Conservation (phyloP, 139 green algal species). For the Chlorokybus atmophyticus region DNA sequence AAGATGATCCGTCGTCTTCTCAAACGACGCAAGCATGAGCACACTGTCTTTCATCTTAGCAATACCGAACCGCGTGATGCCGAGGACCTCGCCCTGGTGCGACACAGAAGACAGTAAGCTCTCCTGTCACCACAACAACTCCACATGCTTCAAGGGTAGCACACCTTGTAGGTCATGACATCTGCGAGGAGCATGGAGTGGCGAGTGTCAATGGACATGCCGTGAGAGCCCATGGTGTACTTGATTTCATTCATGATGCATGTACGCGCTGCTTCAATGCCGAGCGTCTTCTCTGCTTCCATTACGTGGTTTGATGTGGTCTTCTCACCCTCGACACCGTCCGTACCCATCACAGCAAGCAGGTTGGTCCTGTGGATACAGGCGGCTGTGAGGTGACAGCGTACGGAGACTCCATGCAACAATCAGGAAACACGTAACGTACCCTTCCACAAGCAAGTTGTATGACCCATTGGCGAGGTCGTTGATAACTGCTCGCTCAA, state of each 20-base stretch:
- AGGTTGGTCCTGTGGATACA: constrained; percentile 36
- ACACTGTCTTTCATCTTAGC: constrained; percentile 99
- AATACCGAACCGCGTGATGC: constrained; percentile 97
- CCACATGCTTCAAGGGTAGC: constrained; percentile 12
- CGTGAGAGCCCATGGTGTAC: constrained; percentile 76
- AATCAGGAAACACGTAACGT: neutral
- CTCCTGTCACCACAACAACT: neutral
- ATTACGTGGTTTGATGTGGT: constrained; percentile 87
- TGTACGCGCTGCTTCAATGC: constrained; percentile 81
- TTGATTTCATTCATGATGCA: constrained; percentile 82
- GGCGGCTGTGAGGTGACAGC: too few relatives aligned
- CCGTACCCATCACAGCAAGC: constrained; percentile 62
- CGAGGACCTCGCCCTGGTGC: constrained; percentile 75
- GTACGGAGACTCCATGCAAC: neutral
- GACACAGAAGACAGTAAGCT: neutral
- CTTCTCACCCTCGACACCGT: constrained; percentile 54
- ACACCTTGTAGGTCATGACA: constrained; percentile 92
- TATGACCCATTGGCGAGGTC: constrained; percentile 32
- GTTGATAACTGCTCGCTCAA: constrained; percentile 84
- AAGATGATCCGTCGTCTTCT: constrained; percentile 97
- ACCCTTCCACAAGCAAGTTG: constrained; percentile 65
- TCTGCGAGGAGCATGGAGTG: constrained; percentile 96
- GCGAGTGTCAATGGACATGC: constrained; percentile 87
- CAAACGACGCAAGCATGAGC: constrained; percentile 94
- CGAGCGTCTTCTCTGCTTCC: constrained; percentile 68